phyloP scores from a whole-genome alignment of 2,329 filamentous ascomycete genomes.

The Raffaelea ambrosiae region DNA sequence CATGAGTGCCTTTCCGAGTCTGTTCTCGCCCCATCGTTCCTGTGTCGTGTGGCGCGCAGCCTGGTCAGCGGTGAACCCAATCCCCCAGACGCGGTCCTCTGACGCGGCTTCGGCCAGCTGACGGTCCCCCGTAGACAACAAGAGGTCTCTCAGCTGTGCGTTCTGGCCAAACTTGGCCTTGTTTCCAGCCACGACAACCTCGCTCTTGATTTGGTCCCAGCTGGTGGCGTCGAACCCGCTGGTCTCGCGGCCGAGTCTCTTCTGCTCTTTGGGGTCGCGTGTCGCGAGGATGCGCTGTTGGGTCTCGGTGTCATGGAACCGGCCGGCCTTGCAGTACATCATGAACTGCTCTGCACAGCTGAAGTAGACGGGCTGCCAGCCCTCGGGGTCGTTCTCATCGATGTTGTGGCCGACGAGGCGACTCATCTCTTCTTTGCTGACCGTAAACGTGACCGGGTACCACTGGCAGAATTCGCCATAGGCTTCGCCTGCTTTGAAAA shows the following conservation, averaged over 20 bases:
- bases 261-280: slow-evolving; percentile 1
- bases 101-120: slow-evolving; percentile 56
- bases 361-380: slow-evolving; percentile 17
- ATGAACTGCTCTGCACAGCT: slow-evolving; percentile 30
- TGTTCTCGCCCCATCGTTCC: slow-evolving; percentile 52
- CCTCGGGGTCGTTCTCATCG: slow-evolving; percentile 8
- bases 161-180: slow-evolving; percentile 47
- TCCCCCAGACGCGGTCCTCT: slow-evolving; percentile 55
- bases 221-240: slow-evolving; percentile 1
- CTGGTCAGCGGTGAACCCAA: slow-evolving; percentile 47
- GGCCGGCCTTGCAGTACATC: slow-evolving; percentile 30
- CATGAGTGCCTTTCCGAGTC: slow-evolving; percentile 54
- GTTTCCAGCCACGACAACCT: slow-evolving; percentile 46
- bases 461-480: slow-evolving; percentile 28
- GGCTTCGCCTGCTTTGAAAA: slow-evolving; percentile 20
- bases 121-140: slow-evolving; percentile 50
- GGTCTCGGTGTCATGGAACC: slow-evolving; percentile 20
- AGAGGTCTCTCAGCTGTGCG: slow-evolving; percentile 13
- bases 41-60: slow-evolving; percentile 35
- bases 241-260: neutral
- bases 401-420: slow-evolving; percentile 18
- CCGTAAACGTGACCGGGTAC: slow-evolving; percentile 20
- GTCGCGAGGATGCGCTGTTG: slow-evolving; percentile 5
- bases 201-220: slow-evolving; percentile 25
- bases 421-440: slow-evolving; percentile 19